These are phyloP conservation scores for Gaeumannomyces tritici DNA, from an alignment of 2,329 filamentous ascomycete genomes.

Conservation along the genomic window DNA sequence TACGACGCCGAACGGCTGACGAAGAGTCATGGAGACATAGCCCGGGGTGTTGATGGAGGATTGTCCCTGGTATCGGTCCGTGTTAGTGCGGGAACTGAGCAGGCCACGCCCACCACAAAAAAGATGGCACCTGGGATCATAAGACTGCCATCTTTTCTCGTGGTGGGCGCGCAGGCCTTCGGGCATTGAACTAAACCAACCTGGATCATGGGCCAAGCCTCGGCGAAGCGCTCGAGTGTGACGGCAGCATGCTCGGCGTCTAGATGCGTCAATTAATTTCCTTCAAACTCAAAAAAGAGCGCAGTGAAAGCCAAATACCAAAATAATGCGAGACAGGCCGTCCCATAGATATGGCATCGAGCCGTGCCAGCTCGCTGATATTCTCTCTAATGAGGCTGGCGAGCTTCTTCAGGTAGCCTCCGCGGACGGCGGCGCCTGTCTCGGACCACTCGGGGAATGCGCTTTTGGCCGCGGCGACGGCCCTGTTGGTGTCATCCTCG, in stretches of 20 bases:
- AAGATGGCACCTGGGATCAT: too few species aligned
- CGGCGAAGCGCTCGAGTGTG: slow-evolving; percentile 22
- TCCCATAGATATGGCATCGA: slow-evolving; percentile 36
- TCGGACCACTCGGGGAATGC: slow-evolving; percentile 36
- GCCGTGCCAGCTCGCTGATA: slow-evolving; percentile 29
- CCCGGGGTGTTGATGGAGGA: slow-evolving; percentile 38
- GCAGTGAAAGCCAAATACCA: neutral
- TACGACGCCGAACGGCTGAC: slow-evolving; percentile 41
- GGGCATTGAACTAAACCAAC: neutral
- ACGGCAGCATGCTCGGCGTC: too few species aligned
- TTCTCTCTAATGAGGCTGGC: slow-evolving; percentile 30
- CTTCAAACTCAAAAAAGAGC: too few species aligned
- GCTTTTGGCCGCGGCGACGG: slow-evolving; percentile 31
- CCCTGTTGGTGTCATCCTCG: slow-evolving; percentile 28
- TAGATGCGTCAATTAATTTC: too few species aligned
- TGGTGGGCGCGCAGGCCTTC: too few species aligned
- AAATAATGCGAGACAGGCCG: slow-evolving; percentile 21
- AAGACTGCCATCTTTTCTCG: too few species aligned
- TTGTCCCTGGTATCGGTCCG: slow-evolving; percentile 18
- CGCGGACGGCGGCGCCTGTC: slow-evolving; percentile 25
- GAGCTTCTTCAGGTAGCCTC: slow-evolving; percentile 30
- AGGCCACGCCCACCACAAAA: too few species aligned
- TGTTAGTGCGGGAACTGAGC: neutral
- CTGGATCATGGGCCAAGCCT: slow-evolving; percentile 30
- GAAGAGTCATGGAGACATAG: slow-evolving; percentile 32